Evolutionary conservation across 1,284 basidiomycete species (phyloP).

Genomic region (Cystobasidium slooffiae): DNA sequence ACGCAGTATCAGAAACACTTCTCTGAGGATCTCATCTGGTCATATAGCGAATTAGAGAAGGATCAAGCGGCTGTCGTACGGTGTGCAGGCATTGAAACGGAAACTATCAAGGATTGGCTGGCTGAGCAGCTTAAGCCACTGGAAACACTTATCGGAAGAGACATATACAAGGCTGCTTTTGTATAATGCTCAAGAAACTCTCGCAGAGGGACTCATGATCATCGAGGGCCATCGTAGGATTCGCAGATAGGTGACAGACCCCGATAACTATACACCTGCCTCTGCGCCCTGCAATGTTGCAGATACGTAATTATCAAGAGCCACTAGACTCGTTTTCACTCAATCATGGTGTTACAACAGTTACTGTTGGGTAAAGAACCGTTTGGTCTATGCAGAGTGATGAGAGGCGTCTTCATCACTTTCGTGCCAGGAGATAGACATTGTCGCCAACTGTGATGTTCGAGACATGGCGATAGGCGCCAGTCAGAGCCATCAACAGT

Average conservation of each 20-base stretch:
- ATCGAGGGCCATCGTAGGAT: too few species aligned
- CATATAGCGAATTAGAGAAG: conserved; percentile 62
- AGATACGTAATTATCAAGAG: too few species aligned
- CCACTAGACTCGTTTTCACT: too few species aligned
- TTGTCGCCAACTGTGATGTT: conserved; percentile 90
- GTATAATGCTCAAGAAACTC: not conserved
- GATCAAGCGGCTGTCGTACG: conserved; percentile 64
- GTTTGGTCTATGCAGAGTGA: not conserved
- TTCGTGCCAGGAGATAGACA: conserved; percentile 82
- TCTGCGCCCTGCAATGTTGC: too few species aligned
- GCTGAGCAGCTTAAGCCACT: conserved; percentile 62
- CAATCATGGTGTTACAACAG: conserved; percentile 1
- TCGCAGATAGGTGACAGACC: not conserved
- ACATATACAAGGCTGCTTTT: conserved; percentile 41
- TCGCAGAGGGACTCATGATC: not conserved
- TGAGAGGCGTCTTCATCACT: conserved; percentile 8
- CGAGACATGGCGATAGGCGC: conserved; percentile 89
- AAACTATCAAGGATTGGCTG: conserved; percentile 73
- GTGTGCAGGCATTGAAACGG: conserved; percentile 72
- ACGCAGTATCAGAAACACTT: conserved; percentile 64
- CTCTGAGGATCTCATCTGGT: conserved; percentile 74
- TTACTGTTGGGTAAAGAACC: not conserved
- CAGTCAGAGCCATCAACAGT: conserved; percentile 91
- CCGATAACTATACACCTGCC: too few species aligned
- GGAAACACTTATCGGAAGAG: conserved; percentile 53